phyloP scores from a whole-genome alignment of 179 eudicot species.

The Patellifolia procumbens region DNA sequence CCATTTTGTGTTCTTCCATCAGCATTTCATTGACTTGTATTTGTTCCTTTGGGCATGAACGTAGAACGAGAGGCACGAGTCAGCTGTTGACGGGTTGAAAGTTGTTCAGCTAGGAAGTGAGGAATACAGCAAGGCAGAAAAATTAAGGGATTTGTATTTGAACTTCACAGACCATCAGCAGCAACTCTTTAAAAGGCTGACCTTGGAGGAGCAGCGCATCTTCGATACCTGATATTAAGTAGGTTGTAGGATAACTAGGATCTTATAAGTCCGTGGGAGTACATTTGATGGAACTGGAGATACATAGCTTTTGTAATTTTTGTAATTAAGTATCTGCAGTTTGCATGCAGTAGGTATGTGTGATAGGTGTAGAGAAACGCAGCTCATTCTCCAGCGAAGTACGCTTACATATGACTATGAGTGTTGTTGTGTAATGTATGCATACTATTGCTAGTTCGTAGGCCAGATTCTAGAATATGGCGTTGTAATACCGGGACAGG shows the following conservation, averaged over 20 bases:
- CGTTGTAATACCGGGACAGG: too few relatives aligned
- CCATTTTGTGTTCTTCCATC: neutral
- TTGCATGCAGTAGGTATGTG: neutral
- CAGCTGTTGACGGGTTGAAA: conserved; percentile 33
- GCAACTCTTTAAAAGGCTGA: conserved; percentile 37
- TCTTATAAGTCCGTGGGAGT: neutral
- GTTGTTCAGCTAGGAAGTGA: conserved; percentile 44
- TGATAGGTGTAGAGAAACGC: neutral
- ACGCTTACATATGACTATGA: too few relatives aligned
- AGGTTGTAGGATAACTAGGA: neutral
- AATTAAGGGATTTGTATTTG: conserved; percentile 35
- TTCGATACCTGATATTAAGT: conserved; percentile 1
- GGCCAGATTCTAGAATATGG: too few relatives aligned
- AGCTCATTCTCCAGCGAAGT: neutral
- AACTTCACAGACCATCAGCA: conserved; percentile 41
- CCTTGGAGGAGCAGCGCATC: conserved; percentile 41
- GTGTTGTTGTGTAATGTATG: neutral
- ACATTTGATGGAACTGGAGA: neutral
- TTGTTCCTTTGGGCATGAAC: neutral
- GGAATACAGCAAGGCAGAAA: conserved; percentile 43
- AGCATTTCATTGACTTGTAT: too few relatives aligned
- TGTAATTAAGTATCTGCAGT: neutral
- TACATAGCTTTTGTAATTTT: neutral
- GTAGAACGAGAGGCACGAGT: conserved; percentile 22
- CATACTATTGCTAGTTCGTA: too few relatives aligned